phyloP scores from a whole-genome alignment of 106 monocot species.

The Gastrodia elata region DNA sequence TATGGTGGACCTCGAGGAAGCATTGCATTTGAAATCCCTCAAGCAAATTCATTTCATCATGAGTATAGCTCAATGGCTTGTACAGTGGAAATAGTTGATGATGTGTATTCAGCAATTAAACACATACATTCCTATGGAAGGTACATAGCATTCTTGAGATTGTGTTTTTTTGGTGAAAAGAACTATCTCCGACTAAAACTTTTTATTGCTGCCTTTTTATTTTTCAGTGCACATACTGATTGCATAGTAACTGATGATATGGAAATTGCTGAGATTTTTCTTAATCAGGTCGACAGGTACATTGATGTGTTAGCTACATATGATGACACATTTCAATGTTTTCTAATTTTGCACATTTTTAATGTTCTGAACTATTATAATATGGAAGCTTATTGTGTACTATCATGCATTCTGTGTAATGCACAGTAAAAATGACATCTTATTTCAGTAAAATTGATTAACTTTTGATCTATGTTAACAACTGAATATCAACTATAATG shows the following conservation, averaged over 20 bases:
- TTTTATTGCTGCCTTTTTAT: neutral
- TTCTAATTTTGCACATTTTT: neutral
- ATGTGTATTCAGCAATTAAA: conserved; percentile 66
- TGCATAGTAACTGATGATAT: conserved; percentile 73
- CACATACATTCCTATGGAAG: conserved; percentile 91
- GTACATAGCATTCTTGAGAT: conserved; percentile 16
- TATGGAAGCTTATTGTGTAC: neutral
- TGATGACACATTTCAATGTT: neutral
- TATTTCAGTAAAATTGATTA: neutral
- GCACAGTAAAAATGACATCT: neutral
- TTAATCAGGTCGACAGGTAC: conserved; percentile 80
- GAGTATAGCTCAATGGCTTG: conserved; percentile 91
- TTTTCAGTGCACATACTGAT: conserved; percentile 83
- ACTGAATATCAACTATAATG: neutral
- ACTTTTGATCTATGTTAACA: neutral
- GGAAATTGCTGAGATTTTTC: conserved; percentile 65
- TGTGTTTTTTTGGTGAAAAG: neutral
- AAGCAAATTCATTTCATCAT: conserved; percentile 60
- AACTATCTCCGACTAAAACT: neutral
- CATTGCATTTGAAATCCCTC: conserved; percentile 50
- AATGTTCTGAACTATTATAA: neutral
- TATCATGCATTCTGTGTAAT: neutral
- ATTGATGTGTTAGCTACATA: neutral
- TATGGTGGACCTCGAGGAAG: conserved; percentile 78
- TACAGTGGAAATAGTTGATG: conserved; percentile 83